Evolutionary conservation across 139 green algal genomes (phyloP), one percentile per base, ranked within the genome.

Genomic region (Prasinococcaceae sp.): DNA sequence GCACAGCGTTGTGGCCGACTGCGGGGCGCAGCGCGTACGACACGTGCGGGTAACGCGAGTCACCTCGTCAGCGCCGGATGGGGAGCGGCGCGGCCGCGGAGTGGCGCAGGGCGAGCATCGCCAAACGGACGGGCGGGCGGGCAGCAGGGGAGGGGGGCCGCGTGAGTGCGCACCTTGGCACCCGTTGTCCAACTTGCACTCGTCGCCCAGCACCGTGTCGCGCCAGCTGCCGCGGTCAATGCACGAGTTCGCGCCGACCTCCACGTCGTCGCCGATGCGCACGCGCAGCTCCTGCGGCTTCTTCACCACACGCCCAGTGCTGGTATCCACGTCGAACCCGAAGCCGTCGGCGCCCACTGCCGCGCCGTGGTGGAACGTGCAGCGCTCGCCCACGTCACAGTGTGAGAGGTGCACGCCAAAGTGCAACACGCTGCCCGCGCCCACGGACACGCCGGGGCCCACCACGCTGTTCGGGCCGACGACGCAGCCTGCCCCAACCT

Each of bases 161-260:
- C n/a, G n/a, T n/a, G n/a, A n/a, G n/a, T n/a, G n/a, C n/a, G n/a
- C n/a, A n/a, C n/a, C n/a, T n/a, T n/a, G n/a, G n/a, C n/a, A n/a
- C n/a, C n/a, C 20, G 45, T 74, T 74, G 29, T 74, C 66, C 4
- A 74, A 55, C 66, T 74, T 74, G 9, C 22, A 45, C 33, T 48
- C 20, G 6, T 75, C 64, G n/a, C 66, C 66, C 50, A 74, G 64
- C 17, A 59, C 28, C 9, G 66, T 74, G 48, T 74, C 66, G 2
- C 66, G 47, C 66, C 66, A 76, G 26, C 64, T 76, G 57, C 66
- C 66, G 6, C 66, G 49, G 43, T 75, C 66, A 4, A 75, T 35
- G 49, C 66, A 75, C 17, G 47, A 60, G 47, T 75, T 75, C 20
- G 65, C 66, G 4, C 66, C 66, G 2, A 75, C 33, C 45, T 75